Evolutionary conservation across 768 basidiomycete species (phyloP), one percentile per base, ranked within the genome.

Genomic region (Tubosaeta sp.): DNA sequence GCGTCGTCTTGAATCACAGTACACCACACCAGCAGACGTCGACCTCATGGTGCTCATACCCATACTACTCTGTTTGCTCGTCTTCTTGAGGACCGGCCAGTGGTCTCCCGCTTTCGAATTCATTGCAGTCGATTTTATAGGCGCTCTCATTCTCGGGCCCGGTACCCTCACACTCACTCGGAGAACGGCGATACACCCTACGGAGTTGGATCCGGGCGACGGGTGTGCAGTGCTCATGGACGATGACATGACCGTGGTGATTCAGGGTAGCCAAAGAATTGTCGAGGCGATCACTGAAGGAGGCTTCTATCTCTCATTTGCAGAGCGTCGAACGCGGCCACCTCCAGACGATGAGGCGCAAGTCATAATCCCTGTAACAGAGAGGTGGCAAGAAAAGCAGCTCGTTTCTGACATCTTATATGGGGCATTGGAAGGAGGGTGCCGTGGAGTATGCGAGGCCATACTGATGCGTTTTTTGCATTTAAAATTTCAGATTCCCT

Each of bases 211-310:
- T n/a, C 36, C 57, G 0, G 51, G 46, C n/a, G 35, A 43, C 0
- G 60, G 60, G 21, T 62, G 49, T 30, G 54, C 53, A 2, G 53
- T 59, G 18, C 56, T 62, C 39, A 53, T 62, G 49, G 56, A 61
- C 13, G 60, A 61, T 21, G 49, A 53, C 27, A 22, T 55, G 18
- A 48, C 46, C 1, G 31, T 55, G 25, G 59, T 61, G 21, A 44
- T 58, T 31, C 52, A 48, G 21, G 59, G 56, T 4, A 53, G 51
- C 21, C 59, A 58, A 24, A 40, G 47, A 14, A 50, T 55, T 2
- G 49, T 61, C 13, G 60, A 61, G 8, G 53, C 56, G 16, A 18
- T 61, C 44, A 58, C 53, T 3, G 56, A 58, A 36, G 53, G 60
- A 22, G 56, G 59, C n/a, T 61, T 61, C 46, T 52, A 51, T 38